Evolutionary conservation across 495 filamentous ascomycete species (phyloP), one percentile per base, ranked within the genome.

Genomic region (Penicillium pancosmium): DNA sequence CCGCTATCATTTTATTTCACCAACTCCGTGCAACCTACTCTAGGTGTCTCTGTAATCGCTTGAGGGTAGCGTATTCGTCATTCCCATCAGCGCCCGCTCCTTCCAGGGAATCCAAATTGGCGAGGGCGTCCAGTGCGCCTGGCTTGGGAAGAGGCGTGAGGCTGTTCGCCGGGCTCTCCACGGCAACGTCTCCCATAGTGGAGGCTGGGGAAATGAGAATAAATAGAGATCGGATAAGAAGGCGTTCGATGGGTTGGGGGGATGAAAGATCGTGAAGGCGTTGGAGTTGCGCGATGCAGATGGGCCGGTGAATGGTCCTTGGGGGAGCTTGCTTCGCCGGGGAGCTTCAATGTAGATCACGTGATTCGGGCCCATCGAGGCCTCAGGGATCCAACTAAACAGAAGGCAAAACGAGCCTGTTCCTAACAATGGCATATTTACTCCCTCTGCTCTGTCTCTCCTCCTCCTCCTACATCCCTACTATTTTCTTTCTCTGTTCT

Each of bases 31-130:
- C 33, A 54, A 65, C 83, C 69, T 83, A 94, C 89, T 98, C 94
- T 49, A 98, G 82, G 78, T 97, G 92, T 70, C 95, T 84, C 76
- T 98, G 92, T 56, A 98, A 83, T 77, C 91, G 92, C 79, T 98
- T 98, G 72, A 97, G 80, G 3, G 90, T 91, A 11, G 91, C 90
- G 73, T 98, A 98, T 74, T 98, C 92, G 73, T 98, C 95, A 59
- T 85, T 88, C 50, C 86, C 87, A 69, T 98, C 94, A 44, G 84
- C 85, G 12, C 85, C 82, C 48, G 91, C 77, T 57, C 90, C 92
- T 71, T 96, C 92, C 49, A 95, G 83, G 44, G 85, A 86, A 71
- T 96, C 93, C 74, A 96, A 86, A 76, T 91, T 97, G 38, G 91
- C 88, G 68, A 97, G 92, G 62, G 85, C 86, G 53, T 82, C 80